Evolutionary conservation across 1,284 basidiomycete species (phyloP).

Genomic region (Sanghuangporus baumii): DNA sequence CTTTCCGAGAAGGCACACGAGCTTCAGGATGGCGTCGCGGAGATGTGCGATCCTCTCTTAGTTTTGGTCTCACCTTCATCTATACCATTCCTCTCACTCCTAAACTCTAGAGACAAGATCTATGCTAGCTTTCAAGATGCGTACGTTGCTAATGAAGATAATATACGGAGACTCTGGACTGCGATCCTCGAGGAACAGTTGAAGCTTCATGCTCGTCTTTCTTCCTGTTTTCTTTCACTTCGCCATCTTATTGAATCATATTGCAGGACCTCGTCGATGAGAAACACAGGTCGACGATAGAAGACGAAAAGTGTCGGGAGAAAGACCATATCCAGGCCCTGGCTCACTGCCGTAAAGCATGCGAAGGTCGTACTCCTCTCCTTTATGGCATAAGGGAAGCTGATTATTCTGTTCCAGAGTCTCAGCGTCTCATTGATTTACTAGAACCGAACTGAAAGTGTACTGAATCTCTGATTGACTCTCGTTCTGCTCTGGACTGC

Average conservation of each 20-base stretch:
- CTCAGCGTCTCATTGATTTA: not conserved
- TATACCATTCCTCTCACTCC: not conserved
- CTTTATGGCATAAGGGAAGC: not conserved
- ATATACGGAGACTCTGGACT: constrained; percentile 15
- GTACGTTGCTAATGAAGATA: constrained; percentile 12
- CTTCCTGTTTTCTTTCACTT: not conserved
- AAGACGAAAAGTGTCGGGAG: constrained; percentile 10
- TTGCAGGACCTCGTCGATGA: constrained; percentile 4
- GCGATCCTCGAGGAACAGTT: constrained; percentile 14
- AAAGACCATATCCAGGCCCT: constrained; percentile 16
- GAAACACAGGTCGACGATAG: not conserved
- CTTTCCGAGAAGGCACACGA: constrained; percentile 10
- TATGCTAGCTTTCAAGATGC: constrained; percentile 13
- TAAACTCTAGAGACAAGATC: constrained; percentile 8
- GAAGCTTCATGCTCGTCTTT: constrained; percentile 10
- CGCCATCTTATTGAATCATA: not conserved
- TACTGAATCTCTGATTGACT: not conserved
- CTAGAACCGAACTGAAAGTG: not conserved
- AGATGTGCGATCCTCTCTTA: constrained; percentile 6
- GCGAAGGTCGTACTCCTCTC: constrained; percentile 9
- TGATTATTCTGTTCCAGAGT: not conserved
- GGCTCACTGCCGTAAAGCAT: constrained; percentile 15
- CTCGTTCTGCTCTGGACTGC: not conserved
- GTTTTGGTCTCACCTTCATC: not conserved
- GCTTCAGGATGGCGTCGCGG: constrained; percentile 5